These are phyloP conservation scores for Astrocystis sublimbata DNA, from an alignment of 495 filamentous ascomycete genomes.

Conservation along the genomic window DNA sequence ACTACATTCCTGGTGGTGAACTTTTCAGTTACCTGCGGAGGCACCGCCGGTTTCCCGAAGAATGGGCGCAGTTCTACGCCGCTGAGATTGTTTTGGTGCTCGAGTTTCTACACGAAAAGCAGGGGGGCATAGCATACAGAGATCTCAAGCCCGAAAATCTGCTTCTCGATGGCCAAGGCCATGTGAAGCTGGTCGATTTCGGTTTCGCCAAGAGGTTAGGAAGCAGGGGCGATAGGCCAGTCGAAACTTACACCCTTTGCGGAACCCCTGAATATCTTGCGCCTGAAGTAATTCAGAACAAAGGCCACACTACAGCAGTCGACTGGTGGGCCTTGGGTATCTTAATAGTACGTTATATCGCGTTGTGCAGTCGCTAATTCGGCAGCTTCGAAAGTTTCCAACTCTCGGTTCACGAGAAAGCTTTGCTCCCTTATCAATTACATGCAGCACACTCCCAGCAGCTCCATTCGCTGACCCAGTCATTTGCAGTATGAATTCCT, in stretches of 20 bases:
- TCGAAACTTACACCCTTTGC: conserved; percentile 94
- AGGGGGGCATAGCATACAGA: conserved; percentile 83
- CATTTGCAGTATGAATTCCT: conserved; percentile 74
- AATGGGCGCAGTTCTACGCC: conserved; percentile 86
- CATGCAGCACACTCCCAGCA: background rate
- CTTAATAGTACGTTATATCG: conserved; percentile 53
- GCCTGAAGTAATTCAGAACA: conserved; percentile 94
- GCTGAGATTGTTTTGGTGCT: conserved; percentile 93
- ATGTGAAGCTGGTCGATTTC: conserved; percentile 97
- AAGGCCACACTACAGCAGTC: conserved; percentile 92
- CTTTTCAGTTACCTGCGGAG: conserved; percentile 91
- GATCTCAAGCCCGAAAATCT: conserved; percentile 98
- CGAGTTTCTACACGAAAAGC: conserved; percentile 85
- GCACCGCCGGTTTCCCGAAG: conserved; percentile 81
- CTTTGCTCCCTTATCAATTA: background rate
- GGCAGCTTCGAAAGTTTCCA: background rate
- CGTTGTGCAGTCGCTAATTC: background rate
- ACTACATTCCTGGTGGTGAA: conserved; percentile 92
- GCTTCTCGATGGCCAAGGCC: conserved; percentile 84
- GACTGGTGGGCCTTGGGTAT: conserved; percentile 99
- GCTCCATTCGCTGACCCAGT: background rate
- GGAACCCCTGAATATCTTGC: conserved; percentile 97
- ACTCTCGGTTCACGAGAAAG: background rate
- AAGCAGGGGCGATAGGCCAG: conserved; percentile 48
- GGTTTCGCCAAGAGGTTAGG: conserved; percentile 89